phyloP scores from a whole-genome alignment of 2,329 filamentous ascomycete species.

The Cercospora beticola region DNA sequence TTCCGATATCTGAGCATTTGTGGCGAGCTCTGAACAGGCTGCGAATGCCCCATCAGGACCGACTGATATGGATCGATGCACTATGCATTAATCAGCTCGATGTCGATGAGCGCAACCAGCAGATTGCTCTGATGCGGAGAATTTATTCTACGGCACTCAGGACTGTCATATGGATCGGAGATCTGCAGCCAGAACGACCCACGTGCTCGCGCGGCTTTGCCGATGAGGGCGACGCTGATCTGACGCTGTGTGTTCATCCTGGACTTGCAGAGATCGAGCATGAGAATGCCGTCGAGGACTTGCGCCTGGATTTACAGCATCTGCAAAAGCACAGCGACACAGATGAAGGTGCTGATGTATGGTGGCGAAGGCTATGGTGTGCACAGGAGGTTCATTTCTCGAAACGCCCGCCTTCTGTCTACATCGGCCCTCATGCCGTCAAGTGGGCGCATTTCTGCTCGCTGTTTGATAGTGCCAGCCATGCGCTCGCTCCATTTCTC shows the following conservation, averaged over 20 bases:
- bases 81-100: constrained; percentile 30
- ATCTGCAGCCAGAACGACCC: constrained; percentile 1
- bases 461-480: constrained; percentile 17
- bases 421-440: constrained; percentile 26
- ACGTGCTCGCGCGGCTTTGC: constrained; percentile 13
- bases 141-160: constrained; percentile 25
- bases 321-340: constrained; percentile 6
- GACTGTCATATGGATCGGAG: constrained; percentile 27
- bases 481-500: constrained; percentile 21
- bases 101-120: constrained; percentile 23
- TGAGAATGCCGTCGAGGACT: constrained; percentile 15
- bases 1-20: constrained; percentile 17
- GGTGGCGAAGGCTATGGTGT: constrained; percentile 29
- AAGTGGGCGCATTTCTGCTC: constrained; percentile 22
- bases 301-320: constrained; percentile 12
- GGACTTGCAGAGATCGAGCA: constrained; percentile 25
- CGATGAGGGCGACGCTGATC: constrained; percentile 1
- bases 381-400: constrained; percentile 23
- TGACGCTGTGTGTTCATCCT: constrained; percentile 19
- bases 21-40: constrained; percentile 17
- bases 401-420: constrained; percentile 20
- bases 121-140: constrained; percentile 27
- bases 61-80: constrained; percentile 29
- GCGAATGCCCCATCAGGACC: constrained; percentile 1
- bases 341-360: constrained; percentile 15